phyloP scores from a whole-genome alignment of 2,329 filamentous ascomycete species.

The Curvularia sp. region DNA sequence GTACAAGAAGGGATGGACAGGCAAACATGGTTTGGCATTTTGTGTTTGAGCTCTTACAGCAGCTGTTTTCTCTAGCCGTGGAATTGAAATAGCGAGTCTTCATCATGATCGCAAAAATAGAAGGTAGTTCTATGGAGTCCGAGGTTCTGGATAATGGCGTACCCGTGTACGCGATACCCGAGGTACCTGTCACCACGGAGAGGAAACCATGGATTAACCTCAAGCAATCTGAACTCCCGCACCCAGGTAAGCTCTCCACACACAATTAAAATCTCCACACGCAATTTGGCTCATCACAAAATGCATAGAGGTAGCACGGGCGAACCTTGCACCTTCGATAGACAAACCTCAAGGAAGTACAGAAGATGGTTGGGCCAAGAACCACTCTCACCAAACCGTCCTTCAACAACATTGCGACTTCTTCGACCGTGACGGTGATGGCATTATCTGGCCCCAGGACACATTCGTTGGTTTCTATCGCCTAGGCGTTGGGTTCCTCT shows the following conservation, averaged over 20 bases:
- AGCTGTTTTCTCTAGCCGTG: background rate
- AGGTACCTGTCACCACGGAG: slow-evolving; percentile 21
- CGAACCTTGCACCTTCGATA: slow-evolving; percentile 51
- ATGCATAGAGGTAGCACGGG: slow-evolving; percentile 50
- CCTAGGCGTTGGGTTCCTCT: slow-evolving; percentile 55
- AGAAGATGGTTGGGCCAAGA: slow-evolving; percentile 47
- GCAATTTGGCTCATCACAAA: background rate
- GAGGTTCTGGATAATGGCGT: slow-evolving; percentile 4
- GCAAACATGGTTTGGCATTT: background rate
- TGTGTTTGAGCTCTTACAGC: background rate
- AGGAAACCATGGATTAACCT: slow-evolving; percentile 21
- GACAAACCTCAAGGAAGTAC: slow-evolving; percentile 54
- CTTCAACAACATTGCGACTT: slow-evolving; percentile 62
- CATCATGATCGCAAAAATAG: slow-evolving; percentile 12
- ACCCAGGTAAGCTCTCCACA: slow-evolving; percentile 19
- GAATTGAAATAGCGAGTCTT: background rate
- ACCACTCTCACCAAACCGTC: slow-evolving; percentile 53
- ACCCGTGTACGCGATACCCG: slow-evolving; percentile 15
- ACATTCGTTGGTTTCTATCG: slow-evolving; percentile 58
- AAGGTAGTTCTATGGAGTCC: slow-evolving; percentile 1
- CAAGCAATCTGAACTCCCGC: slow-evolving; percentile 15
- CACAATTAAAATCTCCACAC: background rate
- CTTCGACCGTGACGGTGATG: slow-evolving; percentile 61
- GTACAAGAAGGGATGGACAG: slow-evolving; percentile 1
- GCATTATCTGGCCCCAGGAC: slow-evolving; percentile 61